Conservation (phyloP, 2,329 filamentous ascomycete genomes). For the Stagonosporopsis cucurbitacearum region DNA sequence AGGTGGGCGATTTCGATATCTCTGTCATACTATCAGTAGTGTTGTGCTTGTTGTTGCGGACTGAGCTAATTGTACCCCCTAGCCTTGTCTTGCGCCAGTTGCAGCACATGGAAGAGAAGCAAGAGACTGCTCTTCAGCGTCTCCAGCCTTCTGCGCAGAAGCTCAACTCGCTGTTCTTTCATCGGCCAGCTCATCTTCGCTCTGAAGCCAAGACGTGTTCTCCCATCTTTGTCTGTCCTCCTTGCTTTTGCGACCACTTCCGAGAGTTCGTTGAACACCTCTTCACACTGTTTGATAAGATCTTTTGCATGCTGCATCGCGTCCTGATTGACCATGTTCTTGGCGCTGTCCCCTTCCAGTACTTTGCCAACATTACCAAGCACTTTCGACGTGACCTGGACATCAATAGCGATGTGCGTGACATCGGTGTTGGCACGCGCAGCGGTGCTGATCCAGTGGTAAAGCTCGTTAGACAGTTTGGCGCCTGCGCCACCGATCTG, state of each 20-base stretch:
- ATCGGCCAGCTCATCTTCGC: constrained; percentile 35
- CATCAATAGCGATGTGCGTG: constrained; percentile 32
- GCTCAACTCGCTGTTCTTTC: constrained; percentile 34
- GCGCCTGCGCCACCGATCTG: constrained; percentile 34
- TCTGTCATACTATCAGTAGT: not conserved
- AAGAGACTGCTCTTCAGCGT: constrained; percentile 37
- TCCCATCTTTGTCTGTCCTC: constrained; percentile 23
- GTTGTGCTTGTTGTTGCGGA: no score
- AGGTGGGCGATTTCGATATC: constrained; percentile 5
- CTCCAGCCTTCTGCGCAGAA: constrained; percentile 33
- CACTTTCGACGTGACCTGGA: constrained; percentile 33
- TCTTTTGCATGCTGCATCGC: constrained; percentile 33
- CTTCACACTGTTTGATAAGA: constrained; percentile 34
- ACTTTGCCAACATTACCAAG: constrained; percentile 33
- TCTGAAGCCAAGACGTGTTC: constrained; percentile 19
- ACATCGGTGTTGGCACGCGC: constrained; percentile 33
- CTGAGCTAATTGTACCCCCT: constrained; percentile 17
- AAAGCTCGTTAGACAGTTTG: constrained; percentile 33
- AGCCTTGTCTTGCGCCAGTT: constrained; percentile 32
- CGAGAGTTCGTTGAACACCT: constrained; percentile 35
- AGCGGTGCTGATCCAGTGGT: constrained; percentile 29
- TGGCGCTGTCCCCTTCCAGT: constrained; percentile 25
- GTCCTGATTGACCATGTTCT: constrained; percentile 25
- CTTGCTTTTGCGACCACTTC: constrained; percentile 31
- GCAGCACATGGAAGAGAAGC: constrained; percentile 36